Evolutionary conservation across 129 eudicot genomes (phyloP).

Genomic region (Helianthus annuus): DNA sequence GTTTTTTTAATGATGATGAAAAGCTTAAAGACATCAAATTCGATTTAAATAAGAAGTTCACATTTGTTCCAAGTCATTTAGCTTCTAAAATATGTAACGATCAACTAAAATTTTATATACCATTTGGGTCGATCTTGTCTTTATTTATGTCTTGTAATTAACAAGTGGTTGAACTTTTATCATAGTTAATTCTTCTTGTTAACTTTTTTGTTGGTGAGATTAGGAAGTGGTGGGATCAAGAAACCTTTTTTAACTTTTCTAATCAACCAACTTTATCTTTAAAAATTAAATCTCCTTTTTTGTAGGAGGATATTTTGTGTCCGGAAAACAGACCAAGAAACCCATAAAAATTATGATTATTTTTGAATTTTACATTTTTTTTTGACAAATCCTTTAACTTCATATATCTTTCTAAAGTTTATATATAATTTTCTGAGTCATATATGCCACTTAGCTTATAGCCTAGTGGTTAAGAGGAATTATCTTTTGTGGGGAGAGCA

Average conservation of each 20-base stretch:
- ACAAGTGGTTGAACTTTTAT: conserved; percentile 7
- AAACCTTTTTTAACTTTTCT: conserved; percentile 9
- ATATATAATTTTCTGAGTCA: too few species aligned
- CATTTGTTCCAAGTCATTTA: background rate
- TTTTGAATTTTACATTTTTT: too few species aligned
- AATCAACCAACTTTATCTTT: background rate
- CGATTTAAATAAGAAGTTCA: too few species aligned
- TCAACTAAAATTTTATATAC: background rate
- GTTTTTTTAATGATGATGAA: too few species aligned
- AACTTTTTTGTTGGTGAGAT: conserved; percentile 27
- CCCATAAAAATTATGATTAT: background rate
- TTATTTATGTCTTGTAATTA: conserved; percentile 11
- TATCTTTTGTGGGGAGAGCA: too few species aligned
- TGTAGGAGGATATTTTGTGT: background rate
- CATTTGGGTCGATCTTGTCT: conserved; percentile 12
- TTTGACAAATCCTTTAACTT: background rate
- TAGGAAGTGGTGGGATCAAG: conserved; percentile 16
- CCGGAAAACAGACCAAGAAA: background rate
- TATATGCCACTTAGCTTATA: too few species aligned
- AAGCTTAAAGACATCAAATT: too few species aligned
- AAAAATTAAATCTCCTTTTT: background rate
- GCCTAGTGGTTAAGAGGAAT: too few species aligned
- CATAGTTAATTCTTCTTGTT: conserved; percentile 12
- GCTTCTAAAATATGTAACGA: conserved; percentile 10
- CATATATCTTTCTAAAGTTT: background rate